Conservation (phyloP, 2,329 filamentous ascomycete species). For the Fusarium odoratissimum region DNA sequence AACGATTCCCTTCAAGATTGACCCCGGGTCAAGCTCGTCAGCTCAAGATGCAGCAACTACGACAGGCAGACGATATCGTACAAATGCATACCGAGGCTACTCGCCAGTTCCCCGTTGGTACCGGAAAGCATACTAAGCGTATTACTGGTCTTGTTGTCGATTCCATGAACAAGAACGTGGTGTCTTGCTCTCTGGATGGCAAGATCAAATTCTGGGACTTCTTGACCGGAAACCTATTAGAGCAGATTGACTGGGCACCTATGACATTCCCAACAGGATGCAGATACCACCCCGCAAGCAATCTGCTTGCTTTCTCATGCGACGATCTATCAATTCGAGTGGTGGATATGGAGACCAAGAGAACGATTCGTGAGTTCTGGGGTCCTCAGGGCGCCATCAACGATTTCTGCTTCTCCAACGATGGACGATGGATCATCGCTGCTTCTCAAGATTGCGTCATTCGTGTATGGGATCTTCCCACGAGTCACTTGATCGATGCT, state of each 20-base stretch:
- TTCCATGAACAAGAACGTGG: constrained; percentile 84
- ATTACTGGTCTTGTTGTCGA: constrained; percentile 91
- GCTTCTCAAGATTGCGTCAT: constrained; percentile 84
- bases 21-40: constrained; percentile 83
- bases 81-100: constrained; percentile 62
- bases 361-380: constrained; percentile 93
- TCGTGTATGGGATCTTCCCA: constrained; percentile 94
- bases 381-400: constrained; percentile 79
- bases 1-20: constrained; percentile 84
- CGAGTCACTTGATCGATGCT: constrained; percentile 93
- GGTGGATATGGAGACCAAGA: constrained; percentile 89
- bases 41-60: constrained; percentile 73
- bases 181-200: constrained; percentile 90
- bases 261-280: constrained; percentile 81
- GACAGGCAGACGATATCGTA: constrained; percentile 67
- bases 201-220: constrained; percentile 99
- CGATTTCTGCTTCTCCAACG: constrained; percentile 89
- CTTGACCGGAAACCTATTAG: constrained; percentile 78
- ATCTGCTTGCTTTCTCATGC: constrained; percentile 88
- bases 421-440: constrained; percentile 93
- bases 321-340: constrained; percentile 89
- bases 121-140: constrained; percentile 81
- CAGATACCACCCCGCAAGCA: constrained; percentile 83
- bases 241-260: constrained; percentile 84
- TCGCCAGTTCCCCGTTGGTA: constrained; percentile 59